Base-by-base conservation (phyloP, 2,329 filamentous ascomycete genomes). In the Trichoderma sp. region DNA sequence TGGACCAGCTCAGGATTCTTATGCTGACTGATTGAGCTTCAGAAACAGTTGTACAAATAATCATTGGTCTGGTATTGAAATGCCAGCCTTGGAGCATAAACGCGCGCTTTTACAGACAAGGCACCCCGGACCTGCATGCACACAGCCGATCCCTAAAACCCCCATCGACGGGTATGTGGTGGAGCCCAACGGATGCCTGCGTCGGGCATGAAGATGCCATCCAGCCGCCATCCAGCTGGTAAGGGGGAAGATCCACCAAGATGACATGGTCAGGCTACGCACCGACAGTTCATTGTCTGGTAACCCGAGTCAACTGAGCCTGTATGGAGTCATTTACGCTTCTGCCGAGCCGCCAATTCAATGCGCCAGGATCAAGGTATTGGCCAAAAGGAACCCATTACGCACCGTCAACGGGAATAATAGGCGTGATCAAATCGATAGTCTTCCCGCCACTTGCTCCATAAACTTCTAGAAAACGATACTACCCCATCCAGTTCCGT, bases 201-300 rank as follows among this genome's bases (percentile, higher is more conserved):
- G 47, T 71, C 65, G 69, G 69, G 69, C 69, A 71, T 61, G 63
- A 71, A 71, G 62, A 67, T 57, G 59, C 55, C 39, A 57, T 47
- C 55, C 66, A 59, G 55, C 66, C 66, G 59, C 55, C 39, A 55
- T 47, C 57, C 66, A 59, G 57, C 66, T 20, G 57, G 66, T 68
- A 61, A 68, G 43, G 66, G 66, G 57, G 66, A 62, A 68, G 39
- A 61, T 62, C 66, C 66, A 76, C 77, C 68, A 57, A 17, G 55
- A 72, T 63, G 34, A 70, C 74, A 75, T 71, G 73, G 66, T 74
- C 73, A 72, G 71, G 71, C 73, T 71, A 73, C 55, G 61, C 69
- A 58, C 62, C 64, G 68, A 64, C 59, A 64, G 47, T 55, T 64
- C 47, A 68, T 53, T 28, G 32, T 55, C 59, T 64, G 58, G 58